Evolutionary conservation across 805 yeast genomes (phyloP).

Genomic region (Zygotorulaspora sp.): DNA sequence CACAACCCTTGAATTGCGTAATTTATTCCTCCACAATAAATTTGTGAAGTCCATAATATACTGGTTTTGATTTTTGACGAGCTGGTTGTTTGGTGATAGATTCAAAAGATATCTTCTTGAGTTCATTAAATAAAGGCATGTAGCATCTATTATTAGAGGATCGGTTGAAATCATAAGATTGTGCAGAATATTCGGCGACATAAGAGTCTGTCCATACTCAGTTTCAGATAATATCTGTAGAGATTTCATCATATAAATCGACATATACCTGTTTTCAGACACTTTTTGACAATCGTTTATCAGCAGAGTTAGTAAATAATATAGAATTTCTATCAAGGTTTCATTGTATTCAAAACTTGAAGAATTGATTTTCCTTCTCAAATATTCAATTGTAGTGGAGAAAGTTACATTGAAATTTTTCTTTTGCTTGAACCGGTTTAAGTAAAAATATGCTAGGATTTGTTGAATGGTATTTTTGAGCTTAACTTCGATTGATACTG

Average conservation of each 20-base stretch:
- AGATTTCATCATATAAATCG: conserved; percentile 9
- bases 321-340: conserved; percentile 12
- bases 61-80: conserved; percentile 23
- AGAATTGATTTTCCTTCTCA: conserved; percentile 14
- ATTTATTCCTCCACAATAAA: conserved; percentile 32
- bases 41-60: conserved; percentile 29
- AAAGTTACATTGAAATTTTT: conserved; percentile 12
- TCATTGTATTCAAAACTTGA: conserved; percentile 2
- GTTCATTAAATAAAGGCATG: conserved; percentile 23
- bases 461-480: conserved; percentile 9
- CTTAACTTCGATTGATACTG: not conserved
- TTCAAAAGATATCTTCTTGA: conserved; percentile 15
- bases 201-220: not conserved
- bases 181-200: conserved; percentile 14
- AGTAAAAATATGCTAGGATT: conserved; percentile 19
- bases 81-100: conserved; percentile 13
- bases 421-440: conserved; percentile 7
- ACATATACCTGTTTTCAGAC: conserved; percentile 16
- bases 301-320: conserved; percentile 17
- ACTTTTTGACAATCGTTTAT: conserved; percentile 10
- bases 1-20: conserved; percentile 15
- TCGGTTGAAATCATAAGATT: conserved; percentile 22
- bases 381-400: conserved; percentile 14
- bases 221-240: conserved; percentile 9
- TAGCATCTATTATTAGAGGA: conserved; percentile 21